Evolutionary conservation across 2,329 filamentous ascomycete genomes (phyloP).

Genomic region (Elsinoe australis): DNA sequence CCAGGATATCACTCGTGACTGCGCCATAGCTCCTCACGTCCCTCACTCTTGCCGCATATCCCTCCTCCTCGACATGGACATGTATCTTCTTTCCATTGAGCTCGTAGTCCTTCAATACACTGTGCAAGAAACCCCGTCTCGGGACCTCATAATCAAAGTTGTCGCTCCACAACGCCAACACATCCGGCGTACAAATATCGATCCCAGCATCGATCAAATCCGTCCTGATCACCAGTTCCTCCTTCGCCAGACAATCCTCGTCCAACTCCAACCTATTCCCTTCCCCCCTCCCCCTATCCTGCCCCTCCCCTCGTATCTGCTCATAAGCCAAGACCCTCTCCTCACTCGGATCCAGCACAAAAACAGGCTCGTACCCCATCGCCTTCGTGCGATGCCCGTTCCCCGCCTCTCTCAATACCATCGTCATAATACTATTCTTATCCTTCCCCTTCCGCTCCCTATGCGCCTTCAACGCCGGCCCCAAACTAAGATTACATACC

Average conservation of each 20-base stretch:
- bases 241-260: conserved; percentile 64
- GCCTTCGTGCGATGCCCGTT: conserved; percentile 66
- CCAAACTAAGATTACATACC: conserved; percentile 82
- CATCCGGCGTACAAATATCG: conserved; percentile 95
- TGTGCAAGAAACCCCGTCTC: conserved; percentile 79
- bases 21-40: conserved; percentile 87
- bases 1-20: conserved; percentile 77
- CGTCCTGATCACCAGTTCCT: conserved; percentile 74
- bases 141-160: conserved; percentile 95
- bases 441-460: conserved; percentile 71
- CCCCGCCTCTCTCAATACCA: conserved; percentile 75
- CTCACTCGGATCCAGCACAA: conserved; percentile 2
- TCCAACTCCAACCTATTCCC: conserved; percentile 62
- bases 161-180: conserved; percentile 90
- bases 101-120: conserved; percentile 93
- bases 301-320: conserved; percentile 69
- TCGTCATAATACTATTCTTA: conserved; percentile 96
- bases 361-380: background rate
- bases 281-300: too few species aligned
- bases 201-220: conserved; percentile 92
- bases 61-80: conserved; percentile 71
- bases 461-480: conserved; percentile 68
- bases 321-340: conserved; percentile 84
- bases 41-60: conserved; percentile 78
- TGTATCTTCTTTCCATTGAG: conserved; percentile 96